Evolutionary conservation across 164 flowering plant species (phyloP).

Genomic region (Chimonanthus praecox): DNA sequence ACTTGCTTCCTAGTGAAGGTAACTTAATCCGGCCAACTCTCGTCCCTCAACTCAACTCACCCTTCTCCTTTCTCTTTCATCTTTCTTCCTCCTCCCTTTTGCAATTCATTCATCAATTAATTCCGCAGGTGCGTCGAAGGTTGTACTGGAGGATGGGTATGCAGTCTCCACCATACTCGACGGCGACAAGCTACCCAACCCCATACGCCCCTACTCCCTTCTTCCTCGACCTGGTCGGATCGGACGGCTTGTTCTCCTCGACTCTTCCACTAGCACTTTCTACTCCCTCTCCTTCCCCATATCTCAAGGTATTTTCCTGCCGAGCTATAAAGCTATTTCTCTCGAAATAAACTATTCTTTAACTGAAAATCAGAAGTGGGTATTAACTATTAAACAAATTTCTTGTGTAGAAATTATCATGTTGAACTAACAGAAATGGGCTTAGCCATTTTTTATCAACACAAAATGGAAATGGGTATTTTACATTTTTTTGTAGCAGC

Average conservation of each 20-base stretch:
- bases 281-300: constrained; percentile 45
- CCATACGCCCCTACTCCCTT: constrained; percentile 42
- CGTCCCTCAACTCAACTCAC: too few relatives aligned
- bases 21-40: too few relatives aligned
- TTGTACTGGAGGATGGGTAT: constrained; percentile 61
- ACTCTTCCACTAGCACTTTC: constrained; percentile 44
- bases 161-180: constrained; percentile 54
- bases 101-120: background rate
- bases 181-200: constrained; percentile 40
- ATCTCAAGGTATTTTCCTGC: constrained; percentile 31
- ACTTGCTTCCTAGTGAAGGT: too few relatives aligned
- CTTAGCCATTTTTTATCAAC: background rate
- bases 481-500: background rate
- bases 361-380: background rate
- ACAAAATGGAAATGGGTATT: background rate
- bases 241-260: constrained; percentile 56
- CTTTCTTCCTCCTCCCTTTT: too few relatives aligned
- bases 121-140: constrained; percentile 5
- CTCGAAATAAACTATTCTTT: background rate
- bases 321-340: background rate
- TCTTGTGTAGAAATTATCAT: background rate
- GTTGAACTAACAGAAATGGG: background rate
- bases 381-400: background rate
- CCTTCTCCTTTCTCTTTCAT: too few relatives aligned
- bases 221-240: constrained; percentile 31